These are phyloP conservation scores for Neonectria ditissima DNA, from an alignment of 2,329 filamentous ascomycete species.

Conservation along the genomic window DNA sequence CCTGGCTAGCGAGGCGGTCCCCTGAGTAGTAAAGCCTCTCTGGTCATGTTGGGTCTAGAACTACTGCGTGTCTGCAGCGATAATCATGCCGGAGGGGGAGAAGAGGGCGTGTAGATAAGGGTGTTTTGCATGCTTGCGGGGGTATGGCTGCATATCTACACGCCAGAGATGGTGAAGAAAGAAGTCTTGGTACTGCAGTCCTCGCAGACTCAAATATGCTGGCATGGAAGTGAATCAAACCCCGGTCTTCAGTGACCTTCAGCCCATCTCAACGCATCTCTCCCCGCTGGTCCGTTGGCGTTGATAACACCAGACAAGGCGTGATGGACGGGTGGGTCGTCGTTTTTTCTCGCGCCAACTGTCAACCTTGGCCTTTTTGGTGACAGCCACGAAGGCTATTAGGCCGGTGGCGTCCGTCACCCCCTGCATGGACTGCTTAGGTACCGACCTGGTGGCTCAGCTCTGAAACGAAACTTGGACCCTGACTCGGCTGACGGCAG, in stretches of 20 bases:
- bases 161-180: not conserved
- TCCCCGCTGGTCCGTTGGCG: not conserved
- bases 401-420: not conserved
- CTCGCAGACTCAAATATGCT: not conserved
- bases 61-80: not conserved
- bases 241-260: not conserved
- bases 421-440: not conserved
- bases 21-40: not conserved
- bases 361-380: not conserved
- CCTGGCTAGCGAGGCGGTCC: not conserved
- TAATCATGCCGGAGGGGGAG: not conserved
- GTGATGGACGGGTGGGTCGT: not conserved
- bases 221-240: not conserved
- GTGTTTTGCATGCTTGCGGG: not conserved
- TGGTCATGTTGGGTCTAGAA: not conserved
- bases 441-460: not conserved
- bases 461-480: not conserved
- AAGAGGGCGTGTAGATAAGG: not conserved
- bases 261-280: not conserved
- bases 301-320: not conserved
- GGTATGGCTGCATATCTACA: not conserved
- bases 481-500: not conserved
- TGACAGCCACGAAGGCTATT: not conserved
- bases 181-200: not conserved
- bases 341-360: not conserved